Conservation (phyloP, 768 basidiomycete genomes). For the Xerocomus potaroensis region DNA sequence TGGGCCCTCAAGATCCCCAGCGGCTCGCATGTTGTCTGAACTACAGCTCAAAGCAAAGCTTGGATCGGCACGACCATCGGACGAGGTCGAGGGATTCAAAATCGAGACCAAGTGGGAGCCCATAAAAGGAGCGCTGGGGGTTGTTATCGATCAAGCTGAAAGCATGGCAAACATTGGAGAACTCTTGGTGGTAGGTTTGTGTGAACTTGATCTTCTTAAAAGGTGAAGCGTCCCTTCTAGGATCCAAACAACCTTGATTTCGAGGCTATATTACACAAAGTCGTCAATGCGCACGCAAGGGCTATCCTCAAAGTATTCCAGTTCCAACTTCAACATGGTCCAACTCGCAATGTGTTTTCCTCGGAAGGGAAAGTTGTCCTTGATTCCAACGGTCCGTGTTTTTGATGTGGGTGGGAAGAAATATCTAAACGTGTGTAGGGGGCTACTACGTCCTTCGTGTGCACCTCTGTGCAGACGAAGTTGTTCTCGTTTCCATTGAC, state of each 20-base stretch:
- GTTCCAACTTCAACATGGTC: constrained; percentile 47
- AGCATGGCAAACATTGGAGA: constrained; percentile 37
- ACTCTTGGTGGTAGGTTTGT: constrained; percentile 53
- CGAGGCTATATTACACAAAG: constrained; percentile 58
- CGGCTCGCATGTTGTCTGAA: constrained; percentile 51
- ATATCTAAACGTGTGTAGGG: constrained; percentile 34
- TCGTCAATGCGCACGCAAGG: constrained; percentile 62
- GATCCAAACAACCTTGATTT: constrained; percentile 70
- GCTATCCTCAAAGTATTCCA: constrained; percentile 58
- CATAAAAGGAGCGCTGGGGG: constrained; percentile 60
- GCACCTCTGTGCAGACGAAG: constrained; percentile 71
- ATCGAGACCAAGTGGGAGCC: constrained; percentile 81
- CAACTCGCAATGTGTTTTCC: constrained; percentile 55
- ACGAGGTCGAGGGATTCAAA: constrained; percentile 66
- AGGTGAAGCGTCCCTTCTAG: constrained; percentile 29
- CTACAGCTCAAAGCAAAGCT: constrained; percentile 65
- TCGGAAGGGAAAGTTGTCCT: constrained; percentile 55
- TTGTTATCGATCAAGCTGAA: constrained; percentile 48
- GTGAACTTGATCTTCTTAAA: neutral
- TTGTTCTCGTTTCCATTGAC: constrained; percentile 75
- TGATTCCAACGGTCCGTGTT: constrained; percentile 48
- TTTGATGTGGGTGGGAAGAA: neutral
- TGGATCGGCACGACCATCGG: constrained; percentile 52
- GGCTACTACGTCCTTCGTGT: constrained; percentile 57
- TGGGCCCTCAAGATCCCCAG: constrained; percentile 51